Conservation (phyloP, 2,329 filamentous ascomycete genomes). For the Calonectria fujianensis region DNA sequence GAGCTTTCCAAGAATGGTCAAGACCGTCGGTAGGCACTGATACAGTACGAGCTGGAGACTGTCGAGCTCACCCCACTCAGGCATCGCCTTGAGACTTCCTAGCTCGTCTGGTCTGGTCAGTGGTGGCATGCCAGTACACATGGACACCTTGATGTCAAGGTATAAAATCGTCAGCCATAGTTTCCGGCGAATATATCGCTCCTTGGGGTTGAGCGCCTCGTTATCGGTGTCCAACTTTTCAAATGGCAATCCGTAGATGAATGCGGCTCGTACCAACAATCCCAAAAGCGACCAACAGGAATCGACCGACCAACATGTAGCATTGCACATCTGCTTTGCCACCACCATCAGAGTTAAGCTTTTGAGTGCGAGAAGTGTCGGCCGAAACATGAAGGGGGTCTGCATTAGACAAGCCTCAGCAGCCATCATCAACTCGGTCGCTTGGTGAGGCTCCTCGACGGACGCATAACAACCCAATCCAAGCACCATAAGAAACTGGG, state of each 20-base stretch:
- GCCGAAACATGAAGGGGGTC: constrained; percentile 62
- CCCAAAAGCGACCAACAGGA: constrained; percentile 61
- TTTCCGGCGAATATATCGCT: constrained; percentile 55
- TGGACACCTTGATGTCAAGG: constrained; percentile 60
- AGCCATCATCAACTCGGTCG: constrained; percentile 61
- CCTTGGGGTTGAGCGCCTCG: constrained; percentile 49
- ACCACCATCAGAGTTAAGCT: constrained; percentile 59
- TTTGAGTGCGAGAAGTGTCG: constrained; percentile 58
- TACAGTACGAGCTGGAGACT: constrained; percentile 59
- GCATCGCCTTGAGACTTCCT: constrained; percentile 50
- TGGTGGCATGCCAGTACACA: constrained; percentile 60
- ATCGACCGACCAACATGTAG: constrained; percentile 61
- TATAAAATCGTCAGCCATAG: constrained; percentile 62
- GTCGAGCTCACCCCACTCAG: constrained; percentile 54
- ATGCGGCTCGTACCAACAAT: constrained; percentile 58
- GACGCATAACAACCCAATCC: constrained; percentile 59
- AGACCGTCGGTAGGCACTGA: constrained; percentile 57
- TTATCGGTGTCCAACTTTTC: constrained; percentile 53
- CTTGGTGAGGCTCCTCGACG: constrained; percentile 57
- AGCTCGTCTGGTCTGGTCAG: constrained; percentile 59
- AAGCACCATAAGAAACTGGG: constrained; percentile 61
- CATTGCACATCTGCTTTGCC: constrained; percentile 61
- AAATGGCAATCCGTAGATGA: constrained; percentile 60
- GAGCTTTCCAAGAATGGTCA: constrained; percentile 57
- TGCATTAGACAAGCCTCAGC: constrained; percentile 62